Conservation (phyloP, 305 asterid genomes). For the Solanum hybrid region DNA sequence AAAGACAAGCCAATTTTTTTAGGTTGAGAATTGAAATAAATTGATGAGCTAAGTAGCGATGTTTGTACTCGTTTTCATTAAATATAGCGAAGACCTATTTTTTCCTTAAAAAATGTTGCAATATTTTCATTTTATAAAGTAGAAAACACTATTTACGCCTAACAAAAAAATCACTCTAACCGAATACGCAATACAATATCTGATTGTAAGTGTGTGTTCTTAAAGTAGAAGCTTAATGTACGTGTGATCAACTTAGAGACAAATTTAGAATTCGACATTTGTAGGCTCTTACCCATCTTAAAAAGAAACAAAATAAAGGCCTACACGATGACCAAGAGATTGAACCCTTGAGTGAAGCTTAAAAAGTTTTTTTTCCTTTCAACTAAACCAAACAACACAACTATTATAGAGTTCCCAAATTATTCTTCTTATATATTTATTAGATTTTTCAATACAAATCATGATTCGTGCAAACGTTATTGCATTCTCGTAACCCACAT, state of each 20-base stretch:
- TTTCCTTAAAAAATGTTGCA: not conserved
- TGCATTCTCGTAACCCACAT: accelerated
- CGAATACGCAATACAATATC: not conserved
- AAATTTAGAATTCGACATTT: not conserved
- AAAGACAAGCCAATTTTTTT: not conserved
- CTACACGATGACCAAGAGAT: not conserved
- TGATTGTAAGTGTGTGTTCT: not conserved
- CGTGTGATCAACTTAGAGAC: not conserved
- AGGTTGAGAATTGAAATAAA: not conserved
- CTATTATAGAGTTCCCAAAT: not conserved
- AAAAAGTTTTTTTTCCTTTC: too few species aligned
- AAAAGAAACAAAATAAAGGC: too few species aligned
- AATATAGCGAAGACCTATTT: not conserved
- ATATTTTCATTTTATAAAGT: accelerated
- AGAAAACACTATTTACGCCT: not conserved
- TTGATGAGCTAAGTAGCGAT: not conserved
- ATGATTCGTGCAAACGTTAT: not conserved
- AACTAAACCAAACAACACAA: not conserved
- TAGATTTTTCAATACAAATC: too few species aligned
- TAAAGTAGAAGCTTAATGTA: not conserved
- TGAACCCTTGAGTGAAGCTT: not conserved
- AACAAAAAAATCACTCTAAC: not conserved
- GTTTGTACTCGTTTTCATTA: not conserved
- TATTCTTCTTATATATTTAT: too few species aligned
- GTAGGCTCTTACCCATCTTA: not conserved